Conservation (phyloP, 192 early-diverging fungal genomes). For the Gamsiella multidivaricata region DNA sequence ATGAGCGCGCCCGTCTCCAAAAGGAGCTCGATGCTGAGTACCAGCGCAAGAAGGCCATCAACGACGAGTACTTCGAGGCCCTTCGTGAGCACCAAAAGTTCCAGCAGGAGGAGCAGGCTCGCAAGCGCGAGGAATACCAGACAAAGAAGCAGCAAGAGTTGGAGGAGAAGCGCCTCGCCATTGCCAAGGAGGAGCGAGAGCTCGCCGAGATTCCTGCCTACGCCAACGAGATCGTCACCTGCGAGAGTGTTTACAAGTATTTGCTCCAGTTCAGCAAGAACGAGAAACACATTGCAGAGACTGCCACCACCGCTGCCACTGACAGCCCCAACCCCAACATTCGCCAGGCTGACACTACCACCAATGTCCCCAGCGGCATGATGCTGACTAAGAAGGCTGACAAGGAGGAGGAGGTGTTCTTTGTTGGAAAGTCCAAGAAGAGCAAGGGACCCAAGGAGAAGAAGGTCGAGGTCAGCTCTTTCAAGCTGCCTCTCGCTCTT, state of each 20-base stretch:
- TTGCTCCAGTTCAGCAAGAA: conserved; percentile 64
- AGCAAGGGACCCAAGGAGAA: conserved; percentile 64
- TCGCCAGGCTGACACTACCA: conserved; percentile 67
- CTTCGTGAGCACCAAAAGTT: conserved; percentile 81
- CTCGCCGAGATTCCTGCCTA: conserved; percentile 90
- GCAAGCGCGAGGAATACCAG: conserved; percentile 75
- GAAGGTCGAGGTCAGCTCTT: conserved; percentile 49
- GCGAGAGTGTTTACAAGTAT: conserved; percentile 83
- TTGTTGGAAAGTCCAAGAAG: conserved; percentile 73
- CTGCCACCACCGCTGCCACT: conserved; percentile 31
- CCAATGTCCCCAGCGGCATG: conserved; percentile 79
- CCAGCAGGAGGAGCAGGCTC: conserved; percentile 75
- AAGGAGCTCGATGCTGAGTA: conserved; percentile 77
- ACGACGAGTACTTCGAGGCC: conserved; percentile 75
- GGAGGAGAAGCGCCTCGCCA: conserved; percentile 72
- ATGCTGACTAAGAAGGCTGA: conserved; percentile 81
- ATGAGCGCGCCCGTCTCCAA: conserved; percentile 77
- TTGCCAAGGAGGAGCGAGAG: conserved; percentile 83
- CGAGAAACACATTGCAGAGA: conserved; percentile 56
- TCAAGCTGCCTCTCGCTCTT: conserved; percentile 81
- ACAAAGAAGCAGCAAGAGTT: conserved; percentile 73
- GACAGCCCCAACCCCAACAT: conserved; percentile 57
- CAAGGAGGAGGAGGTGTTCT: conserved; percentile 85
- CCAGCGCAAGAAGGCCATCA: conserved; percentile 71
- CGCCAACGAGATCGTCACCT: conserved; percentile 84